Base-by-base conservation (phyloP, 768 basidiomycete species). In the Candolleomyces aberdarensis region DNA sequence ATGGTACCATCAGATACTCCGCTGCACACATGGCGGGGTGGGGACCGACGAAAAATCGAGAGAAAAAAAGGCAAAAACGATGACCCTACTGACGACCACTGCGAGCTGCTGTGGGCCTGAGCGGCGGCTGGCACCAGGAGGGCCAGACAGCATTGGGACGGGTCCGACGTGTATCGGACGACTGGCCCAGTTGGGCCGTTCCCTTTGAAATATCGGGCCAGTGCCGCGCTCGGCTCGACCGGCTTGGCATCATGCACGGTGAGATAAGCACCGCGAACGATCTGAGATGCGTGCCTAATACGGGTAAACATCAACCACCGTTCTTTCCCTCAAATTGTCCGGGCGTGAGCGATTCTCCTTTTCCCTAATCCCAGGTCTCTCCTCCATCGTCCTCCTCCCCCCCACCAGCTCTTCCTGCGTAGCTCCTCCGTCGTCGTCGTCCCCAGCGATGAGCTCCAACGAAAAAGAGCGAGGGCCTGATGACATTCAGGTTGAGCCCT, bases 381-480 rank as follows among this genome's bases (percentile, higher is more conserved):
- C 11, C 36, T 36, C 36, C 36, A 36, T 26, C 59, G 53, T 48
- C 54, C 58, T 15, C 58, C 50, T 47, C 36, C 31, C 56, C 59
- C 61, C 43, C 53, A 15, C 60, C 57, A 48, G 39, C 61, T 41
- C 31, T 58, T 46, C 20, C 55, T 50, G n/a, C 46, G 22, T 47
- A 22, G 31, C 53, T 31, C 53, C 61, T 22, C 36, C 60, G 59
- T 56, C 39, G 46, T 62, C 62, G 41, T 32, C 50, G 54, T 58
- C 40, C 32, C 39, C 26, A 48, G 20, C 56, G 43, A 67, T 67
- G 66, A 64, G 64, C 63, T 55, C 64, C 60, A 58, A 63, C 60
- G 65, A 65, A 62, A 88, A 88, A 82, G 87, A 85, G 79, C 84
- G 85, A 41, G 85, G 84, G 64, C 82, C 85, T 39, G 75, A 76